Conservation (phyloP, 73 alveolate genomes). For the Paramecium sexaurelia region DNA sequence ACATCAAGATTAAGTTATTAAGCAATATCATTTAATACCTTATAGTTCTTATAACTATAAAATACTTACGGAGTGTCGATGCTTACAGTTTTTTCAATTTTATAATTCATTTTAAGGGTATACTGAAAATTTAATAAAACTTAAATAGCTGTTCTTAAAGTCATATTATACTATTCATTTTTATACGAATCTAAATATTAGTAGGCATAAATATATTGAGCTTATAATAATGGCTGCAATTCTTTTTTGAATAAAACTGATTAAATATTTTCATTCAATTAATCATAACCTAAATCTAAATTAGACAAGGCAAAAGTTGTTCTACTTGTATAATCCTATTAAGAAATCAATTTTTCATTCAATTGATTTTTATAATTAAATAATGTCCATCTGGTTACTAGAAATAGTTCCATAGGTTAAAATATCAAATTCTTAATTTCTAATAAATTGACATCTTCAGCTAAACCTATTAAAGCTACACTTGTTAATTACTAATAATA, state of each 20-base stretch:
- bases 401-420: not conserved
- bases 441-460: not conserved
- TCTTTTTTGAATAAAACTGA: not conserved
- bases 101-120: constrained; percentile 2
- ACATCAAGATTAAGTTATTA: not conserved
- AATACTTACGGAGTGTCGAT: not conserved
- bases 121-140: constrained; percentile 12
- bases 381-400: constrained; percentile 53
- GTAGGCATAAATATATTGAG: not conserved
- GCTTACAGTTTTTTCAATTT: constrained; percentile 2
- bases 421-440: constrained; percentile 30
- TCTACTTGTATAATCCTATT: not conserved
- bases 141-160: not conserved
- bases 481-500: not conserved
- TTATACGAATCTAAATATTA: not conserved
- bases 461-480: not conserved
- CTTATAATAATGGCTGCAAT: not conserved
- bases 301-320: not conserved
- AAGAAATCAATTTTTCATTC: not conserved
- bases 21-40: not conserved
- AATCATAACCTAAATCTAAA: constrained; percentile 29
- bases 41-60: constrained; percentile 7
- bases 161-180: not conserved
- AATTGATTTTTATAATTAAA: not conserved
- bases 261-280: not conserved